Evolutionary conservation across 1,284 basidiomycete species (phyloP), one percentile per base, ranked within the genome.

Genomic region (Ceratobasidium sp.): DNA sequence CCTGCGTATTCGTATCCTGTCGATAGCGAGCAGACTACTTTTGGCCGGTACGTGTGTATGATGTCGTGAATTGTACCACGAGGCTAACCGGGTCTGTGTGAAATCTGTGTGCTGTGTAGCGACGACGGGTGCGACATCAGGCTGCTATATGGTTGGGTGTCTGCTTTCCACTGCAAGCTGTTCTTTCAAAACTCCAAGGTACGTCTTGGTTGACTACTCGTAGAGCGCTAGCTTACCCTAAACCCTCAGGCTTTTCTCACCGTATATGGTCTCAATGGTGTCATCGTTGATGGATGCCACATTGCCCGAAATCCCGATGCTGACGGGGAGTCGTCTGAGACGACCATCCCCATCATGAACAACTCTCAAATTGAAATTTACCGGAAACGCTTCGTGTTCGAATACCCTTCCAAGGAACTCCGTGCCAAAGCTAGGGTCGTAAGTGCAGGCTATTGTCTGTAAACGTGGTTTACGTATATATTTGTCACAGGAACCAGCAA

Each of bases 401-500:
- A 87, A 6, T 93, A 93, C 81, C 92, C 92, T 2, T 91, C 92
- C 2, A 93, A 92, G 81, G 90, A 92, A 71, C 84, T 92, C n/a
- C 88, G 92, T 35, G 59, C 65, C 27, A 77, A 69, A 44, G 69
- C 70, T 55, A 68, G 77, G 55, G 70, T 77, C n/a, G 77, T 78
- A 33, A 60, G 80, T 78, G 48, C 20, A n/a, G 2, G 18, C 64
- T 52, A 35, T 38, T n/a, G 35, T 60, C 38, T 52, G n/a, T 23
- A 44, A n/a, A 12, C 38, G 2, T 38, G 3, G 54, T 66, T 75
- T 75, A 75, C 73, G 73, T 75, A 75, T 57, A 33, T 35, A 44
- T 52, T 8, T 65, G 62, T 75, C 73, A 73, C 16, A 75, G 73
- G 73, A 81, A 20, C 81, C 79, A 71, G 68, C 78, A 81, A 78